Conservation (phyloP, 805 yeast species). For the Candida coquimbonensis region DNA sequence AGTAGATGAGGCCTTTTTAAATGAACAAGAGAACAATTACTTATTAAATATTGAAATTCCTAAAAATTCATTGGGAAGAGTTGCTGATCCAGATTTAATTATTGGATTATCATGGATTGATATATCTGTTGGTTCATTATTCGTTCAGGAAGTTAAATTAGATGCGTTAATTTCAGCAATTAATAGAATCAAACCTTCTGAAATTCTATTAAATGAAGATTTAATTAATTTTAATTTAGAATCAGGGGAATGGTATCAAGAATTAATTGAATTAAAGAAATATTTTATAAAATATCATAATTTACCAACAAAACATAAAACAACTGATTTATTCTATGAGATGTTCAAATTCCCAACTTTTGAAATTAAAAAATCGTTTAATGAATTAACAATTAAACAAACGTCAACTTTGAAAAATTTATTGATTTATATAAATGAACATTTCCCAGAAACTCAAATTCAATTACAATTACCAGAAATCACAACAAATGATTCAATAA, state of each 20-base stretch:
- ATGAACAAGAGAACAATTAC: conserved; percentile 64
- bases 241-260: conserved; percentile 49
- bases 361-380: conserved; percentile 19
- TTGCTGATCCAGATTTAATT: conserved; percentile 34
- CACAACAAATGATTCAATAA: conserved; percentile 40
- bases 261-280: conserved; percentile 48
- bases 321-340: conserved; percentile 29
- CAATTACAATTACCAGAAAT: conserved; percentile 63
- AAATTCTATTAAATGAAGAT: conserved; percentile 53
- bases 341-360: conserved; percentile 32
- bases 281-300: conserved; percentile 49
- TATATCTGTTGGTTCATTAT: conserved; percentile 73
- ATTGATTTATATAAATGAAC: conserved; percentile 62
- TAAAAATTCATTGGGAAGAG: conserved; percentile 31
- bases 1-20: conserved; percentile 77
- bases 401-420: conserved; percentile 55
- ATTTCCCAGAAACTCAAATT: conserved; percentile 61
- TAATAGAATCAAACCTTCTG: conserved; percentile 75
- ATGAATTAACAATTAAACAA: conserved; percentile 38
- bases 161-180: conserved; percentile 62
- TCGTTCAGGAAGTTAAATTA: conserved; percentile 55
- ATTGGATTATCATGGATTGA: conserved; percentile 87
- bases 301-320: conserved; percentile 34
- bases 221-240: conserved; percentile 33
- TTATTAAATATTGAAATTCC: conserved; percentile 62